These are phyloP conservation scores for Benincasa hispida DNA, from an alignment of 306 rosid genomes.

Conservation along the genomic window DNA sequence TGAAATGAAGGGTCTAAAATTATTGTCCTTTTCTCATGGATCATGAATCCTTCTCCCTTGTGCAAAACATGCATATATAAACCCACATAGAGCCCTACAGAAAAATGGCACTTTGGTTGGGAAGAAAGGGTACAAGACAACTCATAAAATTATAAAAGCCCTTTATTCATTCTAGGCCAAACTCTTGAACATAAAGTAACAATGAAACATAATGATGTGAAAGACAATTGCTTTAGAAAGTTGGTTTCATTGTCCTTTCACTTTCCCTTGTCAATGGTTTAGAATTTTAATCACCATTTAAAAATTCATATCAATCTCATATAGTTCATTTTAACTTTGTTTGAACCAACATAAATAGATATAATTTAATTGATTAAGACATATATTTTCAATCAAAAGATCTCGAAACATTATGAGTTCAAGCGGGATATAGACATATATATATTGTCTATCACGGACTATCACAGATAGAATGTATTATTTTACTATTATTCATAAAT, in stretches of 20 bases:
- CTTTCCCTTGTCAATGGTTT: neutral
- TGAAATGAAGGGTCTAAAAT: neutral
- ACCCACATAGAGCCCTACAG: neutral
- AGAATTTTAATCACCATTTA: neutral
- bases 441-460: no score
- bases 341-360: no score
- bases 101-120: neutral
- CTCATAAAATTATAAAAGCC: neutral
- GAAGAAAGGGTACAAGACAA: neutral
- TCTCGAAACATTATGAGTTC: no score
- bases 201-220: neutral
- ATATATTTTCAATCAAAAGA: no score
- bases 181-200: neutral
- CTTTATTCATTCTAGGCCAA: neutral
- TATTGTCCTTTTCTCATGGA: neutral
- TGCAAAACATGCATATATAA: neutral
- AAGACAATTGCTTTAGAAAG: neutral
- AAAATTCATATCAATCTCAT: no score
- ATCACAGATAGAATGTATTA: no score
- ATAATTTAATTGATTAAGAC: no score
- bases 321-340: no score
- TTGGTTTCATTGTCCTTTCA: neutral
- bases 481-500: no score
- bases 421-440: no score
- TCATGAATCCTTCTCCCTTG: neutral